Percentiles rank a stretch among this genome's conserved stretches.
These are phyloP conservation scores for Phanerochaete sordida DNA, from an alignment of 768 basidiomycete genomes.

Conservation along the genomic window DNA sequence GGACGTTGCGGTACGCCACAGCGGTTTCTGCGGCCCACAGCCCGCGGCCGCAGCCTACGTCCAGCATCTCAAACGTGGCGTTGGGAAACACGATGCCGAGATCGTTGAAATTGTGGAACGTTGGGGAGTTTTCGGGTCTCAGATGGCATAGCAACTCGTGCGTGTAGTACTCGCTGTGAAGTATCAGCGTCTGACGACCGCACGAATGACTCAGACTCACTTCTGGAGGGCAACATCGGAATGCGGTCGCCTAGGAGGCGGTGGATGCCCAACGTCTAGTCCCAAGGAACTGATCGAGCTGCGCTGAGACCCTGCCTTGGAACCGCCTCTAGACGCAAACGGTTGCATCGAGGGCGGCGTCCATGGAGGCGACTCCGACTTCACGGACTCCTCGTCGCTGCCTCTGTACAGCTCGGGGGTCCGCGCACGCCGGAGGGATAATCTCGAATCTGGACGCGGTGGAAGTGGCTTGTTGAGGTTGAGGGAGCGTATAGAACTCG, in stretches of 20 bases:
- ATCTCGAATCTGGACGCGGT: neutral
- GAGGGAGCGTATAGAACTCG: neutral
- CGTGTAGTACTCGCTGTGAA: slow-evolving; percentile 56
- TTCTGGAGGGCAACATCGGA: slow-evolving; percentile 51
- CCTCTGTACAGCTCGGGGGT: neutral
- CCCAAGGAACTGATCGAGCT: neutral
- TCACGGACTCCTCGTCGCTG: neutral
- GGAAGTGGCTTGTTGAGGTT: neutral
- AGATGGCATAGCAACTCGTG: slow-evolving; percentile 51
- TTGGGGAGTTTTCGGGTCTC: slow-evolving; percentile 48
- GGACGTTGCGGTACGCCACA: slow-evolving; percentile 53
- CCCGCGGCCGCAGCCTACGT: slow-evolving; percentile 75
- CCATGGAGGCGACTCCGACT: neutral
- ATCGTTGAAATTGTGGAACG: slow-evolving; percentile 50
- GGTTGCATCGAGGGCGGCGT: neutral
- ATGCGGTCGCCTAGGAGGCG: slow-evolving; percentile 66
- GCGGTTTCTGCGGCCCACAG: slow-evolving; percentile 66
- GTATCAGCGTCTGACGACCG: neutral
- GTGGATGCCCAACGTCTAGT: neutral
- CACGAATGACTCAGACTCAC: slow-evolving; percentile 34
- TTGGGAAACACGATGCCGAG: slow-evolving; percentile 8
- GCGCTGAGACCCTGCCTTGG: neutral
- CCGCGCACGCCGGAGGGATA: neutral
- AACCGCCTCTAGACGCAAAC: neutral
- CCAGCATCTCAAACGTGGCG: slow-evolving; percentile 57